Conservation (phyloP, 139 green algal genomes). For the Coccomyxa sp. region DNA sequence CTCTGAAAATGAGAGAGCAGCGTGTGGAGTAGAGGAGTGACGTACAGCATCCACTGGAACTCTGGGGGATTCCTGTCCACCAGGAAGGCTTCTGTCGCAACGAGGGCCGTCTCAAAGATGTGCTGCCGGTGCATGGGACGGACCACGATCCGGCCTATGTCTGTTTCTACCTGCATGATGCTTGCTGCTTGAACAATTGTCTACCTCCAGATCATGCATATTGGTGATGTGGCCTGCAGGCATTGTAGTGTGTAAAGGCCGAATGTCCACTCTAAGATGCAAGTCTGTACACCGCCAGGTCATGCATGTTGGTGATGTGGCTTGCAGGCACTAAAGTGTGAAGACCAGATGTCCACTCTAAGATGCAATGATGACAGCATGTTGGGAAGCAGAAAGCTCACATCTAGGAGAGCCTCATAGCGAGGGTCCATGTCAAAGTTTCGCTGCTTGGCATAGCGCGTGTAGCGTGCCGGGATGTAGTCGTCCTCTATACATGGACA, state of each 20-base stretch:
- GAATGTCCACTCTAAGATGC: background rate
- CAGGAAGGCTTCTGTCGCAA: background rate
- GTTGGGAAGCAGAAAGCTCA: background rate
- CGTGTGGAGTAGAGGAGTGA: background rate
- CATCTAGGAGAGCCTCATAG: background rate
- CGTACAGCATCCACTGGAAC: conserved; percentile 3
- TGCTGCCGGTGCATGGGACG: background rate
- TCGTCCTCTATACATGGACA: background rate
- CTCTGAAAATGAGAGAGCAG: background rate
- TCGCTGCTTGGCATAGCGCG: background rate
- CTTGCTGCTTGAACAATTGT: too few relatives aligned
- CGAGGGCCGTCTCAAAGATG: background rate
- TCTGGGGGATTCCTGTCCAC: background rate
- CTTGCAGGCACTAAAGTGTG: background rate
- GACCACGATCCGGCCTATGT: background rate
- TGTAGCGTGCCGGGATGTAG: background rate
- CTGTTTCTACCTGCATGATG: background rate
- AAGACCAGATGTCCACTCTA: background rate
- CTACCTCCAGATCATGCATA: background rate
- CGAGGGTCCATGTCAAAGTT: background rate
- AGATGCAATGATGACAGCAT: background rate
- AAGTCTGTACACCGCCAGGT: background rate
- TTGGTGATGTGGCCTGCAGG: background rate
- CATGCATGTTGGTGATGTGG: background rate
- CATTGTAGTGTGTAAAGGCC: background rate